Conservation (phyloP, 129 eudicot species). For the Lactuca sativa region DNA sequence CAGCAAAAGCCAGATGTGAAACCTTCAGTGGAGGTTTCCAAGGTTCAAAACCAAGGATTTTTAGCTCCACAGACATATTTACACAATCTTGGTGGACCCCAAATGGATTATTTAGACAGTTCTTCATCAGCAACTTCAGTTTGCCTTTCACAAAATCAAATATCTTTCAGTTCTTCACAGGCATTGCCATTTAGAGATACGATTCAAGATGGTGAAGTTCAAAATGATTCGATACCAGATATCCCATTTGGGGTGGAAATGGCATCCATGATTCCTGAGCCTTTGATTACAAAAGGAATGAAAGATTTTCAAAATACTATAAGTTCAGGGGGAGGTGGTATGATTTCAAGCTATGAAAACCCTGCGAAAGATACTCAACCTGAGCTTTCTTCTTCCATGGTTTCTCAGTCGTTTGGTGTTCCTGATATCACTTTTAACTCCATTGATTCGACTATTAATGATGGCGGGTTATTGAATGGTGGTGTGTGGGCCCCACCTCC, state of each 20-base stretch:
- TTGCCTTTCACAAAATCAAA: constrained; percentile 67
- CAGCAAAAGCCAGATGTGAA: constrained; percentile 63
- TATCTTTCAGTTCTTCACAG: constrained; percentile 64
- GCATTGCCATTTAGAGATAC: constrained; percentile 52
- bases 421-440: constrained; percentile 90
- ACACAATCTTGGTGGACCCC: constrained; percentile 50
- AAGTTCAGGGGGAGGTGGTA: constrained; percentile 50
- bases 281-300: constrained; percentile 59
- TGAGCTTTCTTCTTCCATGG: constrained; percentile 83
- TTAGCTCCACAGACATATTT: constrained; percentile 57
- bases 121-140: constrained; percentile 94
- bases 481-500: constrained; percentile 84
- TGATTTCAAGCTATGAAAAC: constrained; percentile 60
- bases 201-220: constrained; percentile 70
- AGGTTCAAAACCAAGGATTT: constrained; percentile 69
- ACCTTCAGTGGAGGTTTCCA: constrained; percentile 58
- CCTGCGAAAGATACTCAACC: constrained; percentile 71
- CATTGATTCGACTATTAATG: constrained; percentile 73
- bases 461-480: constrained; percentile 58
- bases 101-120: constrained; percentile 81
- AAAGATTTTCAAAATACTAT: constrained; percentile 60
- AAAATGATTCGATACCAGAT: constrained; percentile 48
- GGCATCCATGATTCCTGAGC: constrained; percentile 60
- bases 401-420: constrained; percentile 89
- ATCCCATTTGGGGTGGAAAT: constrained; percentile 54